These are phyloP conservation scores for Penicillium turbatum DNA, from an alignment of 495 filamentous ascomycete genomes.

Conservation along the genomic window DNA sequence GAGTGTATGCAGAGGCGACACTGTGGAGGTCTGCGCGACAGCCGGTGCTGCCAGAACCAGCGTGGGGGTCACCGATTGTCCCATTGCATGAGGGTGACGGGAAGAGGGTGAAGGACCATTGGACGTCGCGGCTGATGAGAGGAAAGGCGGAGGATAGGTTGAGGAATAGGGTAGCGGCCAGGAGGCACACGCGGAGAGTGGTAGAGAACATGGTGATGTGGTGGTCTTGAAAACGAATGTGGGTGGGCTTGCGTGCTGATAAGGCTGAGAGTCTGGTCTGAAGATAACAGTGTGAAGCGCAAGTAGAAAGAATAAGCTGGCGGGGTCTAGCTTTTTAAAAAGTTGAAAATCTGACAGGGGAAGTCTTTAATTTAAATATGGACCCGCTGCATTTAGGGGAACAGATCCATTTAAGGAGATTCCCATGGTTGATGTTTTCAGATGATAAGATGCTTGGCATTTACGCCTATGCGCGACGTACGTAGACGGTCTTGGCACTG, in stretches of 20 bases:
- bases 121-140: slow-evolving; percentile 14
- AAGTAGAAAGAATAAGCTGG: neutral
- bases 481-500: too few relatives aligned
- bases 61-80: slow-evolving; percentile 12
- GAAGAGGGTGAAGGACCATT: slow-evolving; percentile 28
- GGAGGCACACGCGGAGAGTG: slow-evolving; percentile 4
- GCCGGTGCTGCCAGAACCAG: slow-evolving; percentile 24
- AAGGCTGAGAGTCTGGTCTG: neutral
- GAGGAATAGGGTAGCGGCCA: slow-evolving; percentile 7
- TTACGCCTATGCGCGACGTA: too few relatives aligned
- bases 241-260: neutral
- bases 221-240: neutral
- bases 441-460: too few relatives aligned
- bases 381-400: too few relatives aligned
- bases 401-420: too few relatives aligned
- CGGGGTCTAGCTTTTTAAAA: neutral
- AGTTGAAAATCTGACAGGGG: neutral
- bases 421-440: too few relatives aligned
- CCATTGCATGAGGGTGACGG: slow-evolving; percentile 16
- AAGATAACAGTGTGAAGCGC: neutral
- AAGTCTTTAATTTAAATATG: slow-evolving; percentile 9
- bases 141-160: slow-evolving; percentile 19
- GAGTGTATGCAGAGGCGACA: slow-evolving; percentile 22
- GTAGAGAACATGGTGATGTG: slow-evolving; percentile 5
- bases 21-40: slow-evolving; percentile 24